Base-by-base conservation (phyloP, 2,329 filamentous ascomycete genomes). In the Chrysosporium keratinophilum region DNA sequence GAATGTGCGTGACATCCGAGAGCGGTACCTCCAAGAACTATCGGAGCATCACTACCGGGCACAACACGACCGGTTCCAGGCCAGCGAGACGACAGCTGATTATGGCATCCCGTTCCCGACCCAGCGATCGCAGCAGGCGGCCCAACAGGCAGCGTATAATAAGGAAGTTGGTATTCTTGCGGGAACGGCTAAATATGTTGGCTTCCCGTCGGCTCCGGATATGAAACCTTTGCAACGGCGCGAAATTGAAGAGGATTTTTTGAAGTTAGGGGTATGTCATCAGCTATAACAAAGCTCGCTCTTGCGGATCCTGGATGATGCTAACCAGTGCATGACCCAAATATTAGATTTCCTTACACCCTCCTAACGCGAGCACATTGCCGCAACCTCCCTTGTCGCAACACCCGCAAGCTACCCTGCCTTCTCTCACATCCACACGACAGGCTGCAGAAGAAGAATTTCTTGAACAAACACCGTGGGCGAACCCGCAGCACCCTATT, bases 21-120 rank as follows among this genome's bases (percentile, higher is more conserved):
- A 97, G 67, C 78, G 79, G 53, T 80, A 86, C 44, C 76, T 97
- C 31, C 85, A 90, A 58, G 78, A 84, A 55, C 81, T 95, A 55
- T 91, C 93, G 63, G 83, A 88, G 67, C 84, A 93, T 60, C 95
- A 91, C 78, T 95, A 95, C 69, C 85, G 91, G 61, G 87, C 97
- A 54, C 91, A 97, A 67, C 84, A 87, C 60, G 88, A 95, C 65
- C 82, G 93, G 55, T 83, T 90, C 63, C 85, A 84, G 17, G 78
- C 80, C 58, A 85, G 88, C 57, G 85, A 87, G 63, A 84, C 85
- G 57, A 81, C 90, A 59, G 83, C 87, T 40, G 87, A 93, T 61
- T 95, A 87, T 65, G 83, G 85, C 54, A 80, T 94, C 61, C 81
- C 85, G 52, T 94, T 94, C 65, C 87, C 88, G 6, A 81, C 84